Conservation (phyloP, 176 grass and related monocot species). For the Musa beccarii region DNA sequence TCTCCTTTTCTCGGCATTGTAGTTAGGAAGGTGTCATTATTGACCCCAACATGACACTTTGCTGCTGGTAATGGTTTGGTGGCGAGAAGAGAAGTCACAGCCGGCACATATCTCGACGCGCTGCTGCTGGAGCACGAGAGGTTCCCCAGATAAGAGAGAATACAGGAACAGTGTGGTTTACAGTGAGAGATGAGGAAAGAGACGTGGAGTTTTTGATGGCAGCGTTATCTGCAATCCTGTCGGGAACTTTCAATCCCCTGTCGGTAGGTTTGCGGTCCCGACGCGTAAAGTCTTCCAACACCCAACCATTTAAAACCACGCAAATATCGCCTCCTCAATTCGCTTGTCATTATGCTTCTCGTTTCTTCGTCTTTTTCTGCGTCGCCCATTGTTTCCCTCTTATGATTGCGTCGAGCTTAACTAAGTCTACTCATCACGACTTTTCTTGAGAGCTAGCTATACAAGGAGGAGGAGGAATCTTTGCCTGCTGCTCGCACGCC, state of each 20-base stretch:
- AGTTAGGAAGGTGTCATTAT: constrained; percentile 1
- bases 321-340: background rate
- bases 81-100: background rate
- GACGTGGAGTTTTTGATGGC: background rate
- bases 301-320: constrained; percentile 3
- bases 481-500: background rate
- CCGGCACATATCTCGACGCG: background rate
- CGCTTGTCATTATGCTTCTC: background rate
- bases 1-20: background rate
- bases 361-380: background rate
- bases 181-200: background rate
- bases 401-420: background rate
- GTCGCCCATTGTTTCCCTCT: background rate
- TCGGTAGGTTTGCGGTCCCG: constrained; percentile 7
- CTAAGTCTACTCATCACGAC: background rate
- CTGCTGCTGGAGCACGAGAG: no score
- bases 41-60: background rate
- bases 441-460: background rate
- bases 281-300: background rate
- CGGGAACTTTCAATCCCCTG: constrained; percentile 12
- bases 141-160: background rate
- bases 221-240: constrained; percentile 7
- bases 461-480: constrained; percentile 7
- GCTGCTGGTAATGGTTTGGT: background rate
- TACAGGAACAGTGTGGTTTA: background rate